phyloP scores from a whole-genome alignment of 352 stramenopile genomes.

The Globisporangium barbulae region DNA sequence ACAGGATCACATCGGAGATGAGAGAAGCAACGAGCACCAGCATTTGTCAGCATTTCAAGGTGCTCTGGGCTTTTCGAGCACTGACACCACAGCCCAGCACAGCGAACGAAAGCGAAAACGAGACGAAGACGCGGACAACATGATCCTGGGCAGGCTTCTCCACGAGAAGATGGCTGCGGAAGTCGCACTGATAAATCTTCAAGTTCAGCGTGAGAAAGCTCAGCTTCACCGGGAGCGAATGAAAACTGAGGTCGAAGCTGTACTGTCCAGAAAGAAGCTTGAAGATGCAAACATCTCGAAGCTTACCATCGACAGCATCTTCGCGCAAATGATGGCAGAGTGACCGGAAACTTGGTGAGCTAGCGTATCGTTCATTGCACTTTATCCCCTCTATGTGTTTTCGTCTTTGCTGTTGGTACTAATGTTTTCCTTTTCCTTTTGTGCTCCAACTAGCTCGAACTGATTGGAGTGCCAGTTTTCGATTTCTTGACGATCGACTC shows the following conservation, averaged over 20 bases:
- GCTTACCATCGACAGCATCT: conserved; percentile 23
- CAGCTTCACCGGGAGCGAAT: conserved; percentile 29
- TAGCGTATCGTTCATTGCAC: conserved; percentile 3
- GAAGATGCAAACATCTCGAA: conserved; percentile 26
- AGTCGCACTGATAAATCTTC: conserved; percentile 20
- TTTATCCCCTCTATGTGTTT: conserved; percentile 19
- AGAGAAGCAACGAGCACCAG: conserved; percentile 6
- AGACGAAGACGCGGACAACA: conserved; percentile 11
- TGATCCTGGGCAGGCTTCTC: conserved; percentile 21
- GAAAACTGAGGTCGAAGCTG: conserved; percentile 26
- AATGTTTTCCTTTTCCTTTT: conserved; percentile 9
- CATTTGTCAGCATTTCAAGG: conserved; percentile 21
- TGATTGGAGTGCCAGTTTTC: conserved; percentile 69
- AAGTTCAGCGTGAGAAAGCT: conserved; percentile 26
- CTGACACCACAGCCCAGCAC: conserved; percentile 13
- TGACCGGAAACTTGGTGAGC: conserved; percentile 10
- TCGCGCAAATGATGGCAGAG: conserved; percentile 7
- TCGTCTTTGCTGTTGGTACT: conserved; percentile 3
- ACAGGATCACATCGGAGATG: conserved; percentile 4
- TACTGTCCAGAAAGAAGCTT: conserved; percentile 29
- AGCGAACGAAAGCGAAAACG: conserved; percentile 17
- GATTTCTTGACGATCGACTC: conserved; percentile 71
- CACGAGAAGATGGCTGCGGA: conserved; percentile 17
- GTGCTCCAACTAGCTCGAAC: conserved; percentile 40
- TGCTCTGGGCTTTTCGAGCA: conserved; percentile 23